Percentiles rank a stretch among this genome's conserved stretches.
Conservation (phyloP, 2,329 filamentous ascomycete genomes). For the Exophiala sp. region DNA sequence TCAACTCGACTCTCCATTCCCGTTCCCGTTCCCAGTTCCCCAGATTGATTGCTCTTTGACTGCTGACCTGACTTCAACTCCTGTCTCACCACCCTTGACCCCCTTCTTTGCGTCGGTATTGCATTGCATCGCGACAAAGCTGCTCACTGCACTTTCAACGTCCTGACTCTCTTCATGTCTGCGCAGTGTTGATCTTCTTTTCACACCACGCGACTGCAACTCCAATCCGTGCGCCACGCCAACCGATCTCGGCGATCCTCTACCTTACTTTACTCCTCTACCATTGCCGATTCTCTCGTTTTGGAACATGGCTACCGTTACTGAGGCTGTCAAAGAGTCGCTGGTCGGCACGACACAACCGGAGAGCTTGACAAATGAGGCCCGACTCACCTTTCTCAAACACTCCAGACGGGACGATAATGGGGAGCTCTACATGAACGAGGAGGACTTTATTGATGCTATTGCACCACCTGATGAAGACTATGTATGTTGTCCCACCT, state of each 20-base stretch:
- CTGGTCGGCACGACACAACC: slow-evolving; percentile 59
- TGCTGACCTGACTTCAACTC: not conserved
- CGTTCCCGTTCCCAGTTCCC: not conserved
- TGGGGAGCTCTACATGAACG: slow-evolving; percentile 72
- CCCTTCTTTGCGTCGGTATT: not conserved
- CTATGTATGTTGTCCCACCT: slow-evolving; percentile 60
- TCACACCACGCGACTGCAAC: not conserved
- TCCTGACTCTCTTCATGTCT: not conserved
- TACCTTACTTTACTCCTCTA: not conserved
- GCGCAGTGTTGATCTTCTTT: not conserved
- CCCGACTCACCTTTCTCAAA: slow-evolving; percentile 67
- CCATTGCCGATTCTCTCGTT: not conserved
- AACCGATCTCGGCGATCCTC: slow-evolving; percentile 1
- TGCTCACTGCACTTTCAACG: too few species aligned
- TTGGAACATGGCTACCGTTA: slow-evolving; percentile 46
- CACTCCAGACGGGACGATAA: slow-evolving; percentile 70
- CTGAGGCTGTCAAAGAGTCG: slow-evolving; percentile 71
- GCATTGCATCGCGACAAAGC: not conserved
- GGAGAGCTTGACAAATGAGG: slow-evolving; percentile 64
- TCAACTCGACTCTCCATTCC: not conserved
- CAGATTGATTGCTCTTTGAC: not conserved
- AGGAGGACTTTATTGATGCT: slow-evolving; percentile 83
- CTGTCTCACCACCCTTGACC: not conserved
- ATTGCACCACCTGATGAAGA: slow-evolving; percentile 82
- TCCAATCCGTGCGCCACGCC: not conserved